A percentile compares a stretch with the other conserved stretches of the same genome.
Evolutionary conservation across 345 rosid genomes (phyloP).

Genomic region (Carallia pectinifolia): DNA sequence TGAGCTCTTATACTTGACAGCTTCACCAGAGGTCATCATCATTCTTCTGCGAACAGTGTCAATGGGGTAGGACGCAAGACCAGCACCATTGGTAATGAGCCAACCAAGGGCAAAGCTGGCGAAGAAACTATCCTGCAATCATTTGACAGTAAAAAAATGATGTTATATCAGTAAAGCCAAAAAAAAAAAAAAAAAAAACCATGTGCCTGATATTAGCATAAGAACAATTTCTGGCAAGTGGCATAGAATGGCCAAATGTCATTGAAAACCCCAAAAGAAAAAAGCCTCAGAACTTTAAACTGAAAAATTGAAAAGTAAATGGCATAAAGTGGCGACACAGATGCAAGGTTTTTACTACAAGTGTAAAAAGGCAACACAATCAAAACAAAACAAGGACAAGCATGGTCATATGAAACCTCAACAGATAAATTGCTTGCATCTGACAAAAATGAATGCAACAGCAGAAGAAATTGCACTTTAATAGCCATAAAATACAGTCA

Average conservation of each 20-base stretch:
- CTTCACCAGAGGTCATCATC: conserved; percentile 45
- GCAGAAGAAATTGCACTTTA: no score
- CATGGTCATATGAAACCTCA: background rate
- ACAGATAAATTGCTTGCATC: no score
- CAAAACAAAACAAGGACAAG: background rate
- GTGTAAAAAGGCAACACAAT: no score
- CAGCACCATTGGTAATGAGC: conserved; percentile 37
- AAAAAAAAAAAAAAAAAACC: background rate
- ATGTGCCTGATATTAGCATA: background rate
- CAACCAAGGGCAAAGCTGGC: conserved; percentile 37
- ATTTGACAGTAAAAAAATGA: background rate
- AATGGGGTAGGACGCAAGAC: conserved; percentile 20
- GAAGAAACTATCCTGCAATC: conserved; percentile 35
- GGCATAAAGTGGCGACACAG: no score
- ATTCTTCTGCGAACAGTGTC: conserved; percentile 41
- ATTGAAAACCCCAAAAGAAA: background rate
- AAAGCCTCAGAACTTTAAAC: background rate
- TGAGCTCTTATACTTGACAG: conserved; percentile 37
- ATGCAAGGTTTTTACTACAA: no score
- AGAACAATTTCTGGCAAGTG: no score
- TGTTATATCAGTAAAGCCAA: background rate
- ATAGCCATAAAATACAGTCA: background rate
- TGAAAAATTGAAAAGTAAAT: background rate
- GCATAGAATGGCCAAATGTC: no score
- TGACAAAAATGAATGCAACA: no score